Conservation (phyloP, 345 rosid genomes). For the Euclidium syriacum region DNA sequence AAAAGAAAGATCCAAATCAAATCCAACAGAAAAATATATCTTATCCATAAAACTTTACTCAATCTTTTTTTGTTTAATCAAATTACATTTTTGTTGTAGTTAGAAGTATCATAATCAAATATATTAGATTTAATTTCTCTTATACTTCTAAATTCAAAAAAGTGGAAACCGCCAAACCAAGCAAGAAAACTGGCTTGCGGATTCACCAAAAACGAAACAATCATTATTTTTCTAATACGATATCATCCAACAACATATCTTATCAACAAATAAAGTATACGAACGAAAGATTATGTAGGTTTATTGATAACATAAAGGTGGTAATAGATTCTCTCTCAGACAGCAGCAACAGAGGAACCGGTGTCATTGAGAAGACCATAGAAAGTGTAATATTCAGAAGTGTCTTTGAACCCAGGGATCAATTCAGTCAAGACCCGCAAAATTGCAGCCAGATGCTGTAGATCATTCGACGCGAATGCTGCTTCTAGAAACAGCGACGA, state of each 20-base stretch:
- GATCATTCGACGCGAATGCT: constrained; percentile 63
- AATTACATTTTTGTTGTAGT: no score
- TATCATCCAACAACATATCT: neutral
- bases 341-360: constrained; percentile 37
- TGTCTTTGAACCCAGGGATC: constrained; percentile 62
- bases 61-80: no score
- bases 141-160: neutral
- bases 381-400: constrained; percentile 54
- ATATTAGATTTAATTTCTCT: neutral
- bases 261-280: neutral
- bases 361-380: constrained; percentile 63
- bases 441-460: constrained; percentile 82
- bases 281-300: neutral
- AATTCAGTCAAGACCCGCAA: constrained; percentile 84
- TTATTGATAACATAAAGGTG: neutral
- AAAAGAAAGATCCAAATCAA: constrained; percentile 13
- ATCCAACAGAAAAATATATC: neutral
- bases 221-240: neutral
- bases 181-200: neutral
- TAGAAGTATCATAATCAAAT: neutral
- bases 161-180: neutral
- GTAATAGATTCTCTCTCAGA: constrained; percentile 16
- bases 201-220: neutral
- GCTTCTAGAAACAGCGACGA: constrained; percentile 82
- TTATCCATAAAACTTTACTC: neutral